Base-by-base conservation (phyloP, 163 green algal genomes). In the Scenedesmus sp. region DNA sequence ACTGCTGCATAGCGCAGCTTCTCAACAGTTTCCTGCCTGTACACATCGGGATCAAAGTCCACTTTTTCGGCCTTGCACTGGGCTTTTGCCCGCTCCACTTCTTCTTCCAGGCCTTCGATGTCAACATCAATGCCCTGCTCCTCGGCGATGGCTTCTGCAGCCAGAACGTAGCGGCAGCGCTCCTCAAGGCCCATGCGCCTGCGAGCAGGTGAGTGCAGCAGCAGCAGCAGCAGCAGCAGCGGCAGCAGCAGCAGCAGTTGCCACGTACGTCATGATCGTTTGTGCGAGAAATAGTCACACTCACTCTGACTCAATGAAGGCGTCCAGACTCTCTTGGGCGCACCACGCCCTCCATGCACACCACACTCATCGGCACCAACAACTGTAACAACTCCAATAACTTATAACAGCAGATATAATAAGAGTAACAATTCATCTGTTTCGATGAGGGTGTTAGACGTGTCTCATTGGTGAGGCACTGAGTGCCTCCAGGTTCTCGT, bases 91-190 rank as follows among this genome's bases (percentile, higher is more conserved):
- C 85, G 64, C 3, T 87, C 55, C 5, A 91, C 87, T 46, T 91
- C 87, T 0, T 86, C 77, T 52, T 91, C 87, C 15, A 91, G 74
- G 2, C 74, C 76, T 34, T 91, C 73, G 2, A 87, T 62, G 59
- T 91, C 77, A 5, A 92, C 59, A n/a, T 84, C 34, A 66, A 92
- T 88, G 62, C 66, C 54, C 55, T 92, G 88, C 77, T 92, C 88
- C 81, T 88, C 88, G 9, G 88, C 88, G 23, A 92, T 92, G 26
- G 88, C 88, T 23, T 92, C 88, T 15, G 82, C 16, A 18, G 88
- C 88, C 56, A 92, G 81, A 18, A 89, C 12, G 62, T 92, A 92
- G 52, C 66, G 62, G 62, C 88, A 92, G 54, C 81, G 81, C 88
- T 92, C 88, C 64, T 89, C 81, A 10, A 92, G 20, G 3, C 82